Base-by-base conservation (phyloP, 176 grass and related monocot species). In the Echinochloa phyllopogon region DNA sequence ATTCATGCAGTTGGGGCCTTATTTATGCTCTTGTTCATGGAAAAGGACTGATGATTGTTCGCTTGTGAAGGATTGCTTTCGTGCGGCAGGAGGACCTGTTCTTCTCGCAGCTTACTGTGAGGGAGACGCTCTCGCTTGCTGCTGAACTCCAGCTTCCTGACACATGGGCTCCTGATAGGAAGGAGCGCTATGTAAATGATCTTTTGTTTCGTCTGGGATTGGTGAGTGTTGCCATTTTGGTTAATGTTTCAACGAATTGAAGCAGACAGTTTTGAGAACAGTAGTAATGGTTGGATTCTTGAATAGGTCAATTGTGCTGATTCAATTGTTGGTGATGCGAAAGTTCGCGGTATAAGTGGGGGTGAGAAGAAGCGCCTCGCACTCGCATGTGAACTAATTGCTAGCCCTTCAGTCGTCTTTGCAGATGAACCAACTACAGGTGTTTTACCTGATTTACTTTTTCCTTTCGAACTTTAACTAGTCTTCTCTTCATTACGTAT, bases 281-380 rank as follows among this genome's bases (percentile, higher is more conserved):
- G 21, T 52, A 39, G 45, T 55, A 84, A 81, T 42, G 12, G 10
- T 83, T 76, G 41, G 16, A 76, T 51, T 37, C 47, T 52, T 36
- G 3, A 15, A 87, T 75, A 98, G 96, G 91, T 94, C 14, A 94
- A 89, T 42, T 99, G 93, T 92, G 93, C 91, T n/a, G 89, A 96
- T 92, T 96, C 93, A 39, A 86, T 94, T 44, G 89, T 99, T 72
- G 96, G 96, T 62, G 93, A 99, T 89, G 88, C 91, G 45, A 99
- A 99, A 99, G 87, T 94, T 60, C 84, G 89, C 27, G 96, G 96
- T 76, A 99, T 96, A 80, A 99, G 96, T 76, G 93, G 93, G 10
- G 96, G 93, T 59, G 93, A 99, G 84, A 99, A 96, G 88, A 99
- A 99, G 88, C 93, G 93, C 18, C 93, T 94, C 23, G 81, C 96